Base-by-base conservation (phyloP, 2,329 filamentous ascomycete species). In the Dichotomopilus funicola region DNA sequence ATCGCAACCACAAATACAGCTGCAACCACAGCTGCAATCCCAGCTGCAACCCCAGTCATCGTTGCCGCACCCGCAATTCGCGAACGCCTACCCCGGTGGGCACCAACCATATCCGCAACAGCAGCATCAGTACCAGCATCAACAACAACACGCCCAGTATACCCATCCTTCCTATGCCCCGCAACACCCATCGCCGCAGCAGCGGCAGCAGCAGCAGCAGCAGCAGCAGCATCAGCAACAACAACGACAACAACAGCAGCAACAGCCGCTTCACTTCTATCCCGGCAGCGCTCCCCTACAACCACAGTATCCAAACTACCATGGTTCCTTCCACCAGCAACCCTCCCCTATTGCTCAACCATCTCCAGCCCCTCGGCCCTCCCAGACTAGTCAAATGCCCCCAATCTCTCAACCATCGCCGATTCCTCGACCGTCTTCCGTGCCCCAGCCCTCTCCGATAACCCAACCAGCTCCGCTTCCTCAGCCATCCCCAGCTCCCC, bases 261-360 rank as follows among this genome's bases (percentile, higher is more conserved):
- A 36, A 34, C 58, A 58, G 34, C 62, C 59, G 38, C 59, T 62
- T 7, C 59, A 57, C 10, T 60, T 58, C 51, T 61, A 60, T 62
- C 57, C 60, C 61, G 63, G 43, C 62, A 63, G 45, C 53, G 46
- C 57, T 35, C 56, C 55, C n/a, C 50, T 46, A 11, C 50, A 54
- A 34, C 54, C 35, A 58, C 61, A 54, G 43, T 62, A 63, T 36
- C 33, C 55, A 10, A 58, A 57, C 41, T 63, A 63, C 61, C 64
- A 64, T 61, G 60, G 54, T 55, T 55, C 61, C 40, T 64, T 62
- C 49, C 70, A 57, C 19, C 60, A 55, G 49, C 53, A 13, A n/a
- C 56, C 45, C 9, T n/a, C 40, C 5, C 40, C 40, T 13, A 6
- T 13, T 8, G 11, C 40, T n/a, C 40, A 42, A 11, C 40, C 40